Conservation (phyloP, 495 filamentous ascomycete genomes). For the Penicillium silybi region DNA sequence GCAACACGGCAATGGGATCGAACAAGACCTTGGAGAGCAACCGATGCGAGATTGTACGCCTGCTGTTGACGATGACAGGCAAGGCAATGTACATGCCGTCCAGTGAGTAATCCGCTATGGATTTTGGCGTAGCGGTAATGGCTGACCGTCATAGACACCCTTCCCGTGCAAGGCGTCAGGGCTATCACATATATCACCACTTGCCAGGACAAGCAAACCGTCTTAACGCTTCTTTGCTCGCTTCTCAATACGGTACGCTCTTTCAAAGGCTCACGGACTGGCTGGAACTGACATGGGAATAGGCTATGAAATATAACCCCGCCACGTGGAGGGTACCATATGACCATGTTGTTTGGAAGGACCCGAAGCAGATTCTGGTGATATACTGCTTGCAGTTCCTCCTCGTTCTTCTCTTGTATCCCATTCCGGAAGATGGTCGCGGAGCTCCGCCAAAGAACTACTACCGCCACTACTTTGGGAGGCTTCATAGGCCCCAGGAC, state of each 20-base stretch:
- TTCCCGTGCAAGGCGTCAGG: constrained; percentile 82
- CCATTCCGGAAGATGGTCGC: constrained; percentile 73
- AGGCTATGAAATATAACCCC: constrained; percentile 96
- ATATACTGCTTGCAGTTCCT: constrained; percentile 90
- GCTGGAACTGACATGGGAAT: constrained; percentile 3
- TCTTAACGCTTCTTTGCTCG: constrained; percentile 86
- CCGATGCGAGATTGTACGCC: constrained; percentile 80
- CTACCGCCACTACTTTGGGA: constrained; percentile 87
- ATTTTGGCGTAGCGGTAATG: background rate
- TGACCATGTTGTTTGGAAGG: constrained; percentile 89
- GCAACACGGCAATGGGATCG: constrained; percentile 82
- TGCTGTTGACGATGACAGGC: constrained; percentile 80
- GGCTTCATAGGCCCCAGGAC: constrained; percentile 89
- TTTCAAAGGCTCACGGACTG: background rate
- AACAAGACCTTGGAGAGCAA: constrained; percentile 90
- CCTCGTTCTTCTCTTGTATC: constrained; percentile 83
- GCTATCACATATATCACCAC: constrained; percentile 88
- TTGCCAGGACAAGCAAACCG: constrained; percentile 84
- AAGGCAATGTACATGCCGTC: constrained; percentile 92
- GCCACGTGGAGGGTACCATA: constrained; percentile 93
- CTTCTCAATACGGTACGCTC: constrained; percentile 82
- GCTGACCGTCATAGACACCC: constrained; percentile 46
- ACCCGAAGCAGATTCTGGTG: constrained; percentile 86
- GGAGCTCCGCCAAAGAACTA: constrained; percentile 73
- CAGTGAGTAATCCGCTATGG: constrained; percentile 39